A percentile compares a stretch with the other conserved stretches of the same genome.
phyloP scores from a whole-genome alignment of 768 basidiomycete genomes.

The Coprinellus micaceus region DNA sequence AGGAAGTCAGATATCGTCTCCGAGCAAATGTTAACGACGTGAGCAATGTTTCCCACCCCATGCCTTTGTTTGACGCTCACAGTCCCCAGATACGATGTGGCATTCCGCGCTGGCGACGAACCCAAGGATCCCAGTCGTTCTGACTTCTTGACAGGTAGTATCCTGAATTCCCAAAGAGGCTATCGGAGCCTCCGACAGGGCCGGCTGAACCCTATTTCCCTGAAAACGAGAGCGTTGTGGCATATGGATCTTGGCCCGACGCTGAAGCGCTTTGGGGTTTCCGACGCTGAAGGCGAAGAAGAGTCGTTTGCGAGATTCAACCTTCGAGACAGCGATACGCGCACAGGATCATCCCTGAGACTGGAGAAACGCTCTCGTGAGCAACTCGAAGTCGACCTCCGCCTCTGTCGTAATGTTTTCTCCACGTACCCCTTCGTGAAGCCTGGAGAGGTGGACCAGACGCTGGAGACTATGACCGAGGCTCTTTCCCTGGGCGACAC shows the following conservation, averaged over 20 bases:
- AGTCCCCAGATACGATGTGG: slow-evolving; percentile 56
- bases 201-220: slow-evolving; percentile 35
- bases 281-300: slow-evolving; percentile 25
- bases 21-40: slow-evolving; percentile 65
- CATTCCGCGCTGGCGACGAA: slow-evolving; percentile 51
- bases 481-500: slow-evolving; percentile 55
- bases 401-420: slow-evolving; percentile 55
- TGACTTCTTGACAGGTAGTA: slow-evolving; percentile 55
- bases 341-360: slow-evolving; percentile 36
- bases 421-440: slow-evolving; percentile 40
- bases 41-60: slow-evolving; percentile 13
- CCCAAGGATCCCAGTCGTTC: slow-evolving; percentile 40
- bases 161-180: slow-evolving; percentile 48
- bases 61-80: slow-evolving; percentile 3
- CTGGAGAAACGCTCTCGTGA: slow-evolving; percentile 55
- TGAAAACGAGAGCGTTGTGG: slow-evolving; percentile 49
- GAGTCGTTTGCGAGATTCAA: slow-evolving; percentile 43
- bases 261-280: slow-evolving; percentile 40
- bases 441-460: slow-evolving; percentile 22
- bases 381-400: slow-evolving; percentile 60
- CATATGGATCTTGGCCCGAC: slow-evolving; percentile 45
- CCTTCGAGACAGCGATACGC: slow-evolving; percentile 33
- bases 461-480: slow-evolving; percentile 55
- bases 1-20: slow-evolving; percentile 43
- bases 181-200: slow-evolving; percentile 51